Evolutionary conservation across 495 filamentous ascomycete species (phyloP), one percentile per base, ranked within the genome.

Genomic region (Cladorrhinum samala): DNA sequence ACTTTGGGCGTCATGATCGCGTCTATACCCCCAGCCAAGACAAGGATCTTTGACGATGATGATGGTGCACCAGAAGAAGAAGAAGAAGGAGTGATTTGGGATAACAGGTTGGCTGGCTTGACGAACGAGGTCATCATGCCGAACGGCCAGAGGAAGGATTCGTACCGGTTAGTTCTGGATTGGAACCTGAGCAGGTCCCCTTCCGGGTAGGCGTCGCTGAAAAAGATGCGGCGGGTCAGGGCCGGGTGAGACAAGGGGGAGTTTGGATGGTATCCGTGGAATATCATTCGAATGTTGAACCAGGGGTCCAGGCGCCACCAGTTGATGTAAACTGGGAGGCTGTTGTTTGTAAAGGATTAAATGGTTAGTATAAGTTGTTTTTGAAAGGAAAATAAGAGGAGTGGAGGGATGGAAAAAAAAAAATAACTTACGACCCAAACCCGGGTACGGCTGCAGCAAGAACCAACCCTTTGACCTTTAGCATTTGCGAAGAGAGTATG

Each of bases 391-490:
- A 14, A 2, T 2, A 39, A 16, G 39, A 49, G 9, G 11, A 38
- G 30, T 44, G 2, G 1, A n/a, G 16, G 2, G 4, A 25, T 11
- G 14, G 38, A 9, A 18, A 44, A 27, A 44, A 23, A 30, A 55
- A 38, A n/a, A n/a, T n/a, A n/a, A 75, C 73, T 58, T 60, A 79
- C 71, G 66, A 70, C 11, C 74, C 75, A 45, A 66, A 69, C 3
- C 67, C 68, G 0, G 77, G 74, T 9, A 77, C 60, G 1, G 65
- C 66, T 0, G 59, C 74, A 16, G 68, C 53, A 14, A 77, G 55
- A 18, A 63, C 70, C 20, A 78, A 55, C 9, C 65, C 71, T 37
- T 67, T 66, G 1, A 72, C 72, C 46, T 53, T 63, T 23, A 69
- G 63, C 20, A 69, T 52, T 36, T 66, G 57, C 25, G 67, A 55